A percentile compares a stretch with the other conserved stretches of the same genome.
Conservation (phyloP, 257 asterid genomes). For the Petunia axillaris region DNA sequence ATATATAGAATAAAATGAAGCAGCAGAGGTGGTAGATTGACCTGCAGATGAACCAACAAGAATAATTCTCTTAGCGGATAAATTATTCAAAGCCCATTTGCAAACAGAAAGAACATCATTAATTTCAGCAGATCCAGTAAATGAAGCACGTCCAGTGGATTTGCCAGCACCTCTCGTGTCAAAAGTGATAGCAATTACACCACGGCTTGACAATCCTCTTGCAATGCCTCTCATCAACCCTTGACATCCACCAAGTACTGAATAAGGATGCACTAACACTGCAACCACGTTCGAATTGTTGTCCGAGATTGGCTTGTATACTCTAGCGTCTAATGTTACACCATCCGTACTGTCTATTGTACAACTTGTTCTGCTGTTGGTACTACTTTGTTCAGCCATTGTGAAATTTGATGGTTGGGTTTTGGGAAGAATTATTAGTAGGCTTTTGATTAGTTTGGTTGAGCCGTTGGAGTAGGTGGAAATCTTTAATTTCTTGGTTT, state of each 20-base stretch:
- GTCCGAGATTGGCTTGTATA: constrained; percentile 45
- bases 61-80: constrained; percentile 58
- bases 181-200: constrained; percentile 67
- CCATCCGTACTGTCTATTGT: constrained; percentile 55
- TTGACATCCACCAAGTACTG: constrained; percentile 79
- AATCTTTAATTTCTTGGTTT: too few species aligned
- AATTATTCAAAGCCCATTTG: constrained; percentile 60
- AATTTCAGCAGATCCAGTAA: constrained; percentile 76
- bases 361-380: constrained; percentile 27
- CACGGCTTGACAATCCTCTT: constrained; percentile 59
- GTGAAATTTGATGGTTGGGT: not conserved
- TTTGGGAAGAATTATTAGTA: not conserved
- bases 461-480: too few species aligned
- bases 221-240: constrained; percentile 83
- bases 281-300: constrained; percentile 16
- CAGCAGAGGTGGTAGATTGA: not conserved
- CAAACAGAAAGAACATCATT: constrained; percentile 76
- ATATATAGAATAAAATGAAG: not conserved
- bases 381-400: constrained; percentile 22
- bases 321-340: constrained; percentile 56
- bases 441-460: too few species aligned
- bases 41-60: constrained; percentile 91
- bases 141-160: constrained; percentile 78
- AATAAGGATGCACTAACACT: constrained; percentile 76
- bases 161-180: constrained; percentile 85